Conservation (phyloP, 1,284 basidiomycete species). For the Garcileccinum viscosum region DNA sequence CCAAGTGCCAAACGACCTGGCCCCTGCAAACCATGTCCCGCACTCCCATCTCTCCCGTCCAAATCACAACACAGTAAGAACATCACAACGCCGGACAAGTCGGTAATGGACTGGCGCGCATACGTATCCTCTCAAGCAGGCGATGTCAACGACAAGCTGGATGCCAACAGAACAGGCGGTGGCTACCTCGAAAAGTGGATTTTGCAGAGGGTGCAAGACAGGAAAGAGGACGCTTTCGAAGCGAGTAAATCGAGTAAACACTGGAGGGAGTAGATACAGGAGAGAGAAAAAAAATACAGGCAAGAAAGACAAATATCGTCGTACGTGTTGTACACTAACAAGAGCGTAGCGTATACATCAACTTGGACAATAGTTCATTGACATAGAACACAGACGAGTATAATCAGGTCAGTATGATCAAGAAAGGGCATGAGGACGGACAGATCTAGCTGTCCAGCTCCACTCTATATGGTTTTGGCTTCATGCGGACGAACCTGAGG, state of each 20-base stretch:
- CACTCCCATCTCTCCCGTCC: slow-evolving; percentile 54
- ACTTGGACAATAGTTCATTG: not conserved
- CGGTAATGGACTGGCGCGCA: slow-evolving; percentile 80
- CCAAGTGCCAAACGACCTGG: slow-evolving; percentile 54
- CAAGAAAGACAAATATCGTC: not conserved
- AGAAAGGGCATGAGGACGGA: not conserved
- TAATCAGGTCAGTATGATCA: too few relatives aligned
- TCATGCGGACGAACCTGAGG: not conserved
- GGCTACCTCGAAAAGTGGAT: slow-evolving; percentile 87
- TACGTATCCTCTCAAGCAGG: slow-evolving; percentile 58
- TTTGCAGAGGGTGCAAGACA: slow-evolving; percentile 71
- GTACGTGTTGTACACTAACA: not conserved
- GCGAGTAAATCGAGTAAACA: slow-evolving; percentile 62
- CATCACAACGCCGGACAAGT: slow-evolving; percentile 82
- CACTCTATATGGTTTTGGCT: not conserved
- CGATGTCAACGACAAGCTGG: slow-evolving; percentile 69
- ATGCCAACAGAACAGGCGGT: slow-evolving; percentile 70
- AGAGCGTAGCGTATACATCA: slow-evolving; percentile 13
- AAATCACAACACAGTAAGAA: slow-evolving; percentile 66
- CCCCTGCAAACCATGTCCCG: slow-evolving; percentile 67
- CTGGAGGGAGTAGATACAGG: slow-evolving; percentile 44
- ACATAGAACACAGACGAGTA: not conserved
- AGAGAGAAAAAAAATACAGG: not conserved
- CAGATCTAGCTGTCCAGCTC: slow-evolving; percentile 3
- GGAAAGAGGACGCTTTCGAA: slow-evolving; percentile 69